These are phyloP conservation scores for Hyaloscypha hepaticicola DNA, from an alignment of 495 filamentous ascomycete species.

Conservation along the genomic window DNA sequence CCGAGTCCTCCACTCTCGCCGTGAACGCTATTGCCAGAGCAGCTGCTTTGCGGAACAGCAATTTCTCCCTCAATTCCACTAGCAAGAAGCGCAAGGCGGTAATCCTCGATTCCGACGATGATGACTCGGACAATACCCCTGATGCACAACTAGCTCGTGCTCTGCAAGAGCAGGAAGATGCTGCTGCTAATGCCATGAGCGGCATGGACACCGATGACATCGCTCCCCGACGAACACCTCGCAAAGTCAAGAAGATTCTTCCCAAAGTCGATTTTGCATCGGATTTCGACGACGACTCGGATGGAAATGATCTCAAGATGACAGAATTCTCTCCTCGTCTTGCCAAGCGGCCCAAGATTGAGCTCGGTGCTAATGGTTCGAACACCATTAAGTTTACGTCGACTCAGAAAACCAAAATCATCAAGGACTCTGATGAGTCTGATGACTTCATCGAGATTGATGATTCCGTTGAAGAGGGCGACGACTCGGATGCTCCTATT, in stretches of 20 bases:
- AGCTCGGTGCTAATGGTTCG: constrained; percentile 29
- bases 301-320: constrained; percentile 22
- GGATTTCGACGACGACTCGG: constrained; percentile 16
- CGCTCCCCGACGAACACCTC: constrained; percentile 20
- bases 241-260: constrained; percentile 26
- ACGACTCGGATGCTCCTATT: constrained; percentile 7
- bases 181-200: constrained; percentile 22
- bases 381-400: constrained; percentile 22
- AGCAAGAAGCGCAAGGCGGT: constrained; percentile 26
- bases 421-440: constrained; percentile 22
- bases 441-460: constrained; percentile 21
- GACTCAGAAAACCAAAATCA: constrained; percentile 13
- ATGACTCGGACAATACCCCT: constrained; percentile 29
- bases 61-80: constrained; percentile 35
- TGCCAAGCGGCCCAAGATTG: constrained; percentile 34
- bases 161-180: constrained; percentile 40
- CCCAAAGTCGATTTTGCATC: constrained; percentile 24
- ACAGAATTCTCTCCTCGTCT: constrained; percentile 15
- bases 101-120: constrained; percentile 34
- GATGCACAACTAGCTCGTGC: constrained; percentile 39
- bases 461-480: constrained; percentile 3
- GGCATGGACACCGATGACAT: neutral
- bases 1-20: constrained; percentile 21
- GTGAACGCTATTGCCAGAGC: constrained; percentile 45
- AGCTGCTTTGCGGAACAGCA: constrained; percentile 41